These are phyloP conservation scores for Chlamydomonas sp. DNA, from an alignment of 139 green algal species.

Conservation along the genomic window DNA sequence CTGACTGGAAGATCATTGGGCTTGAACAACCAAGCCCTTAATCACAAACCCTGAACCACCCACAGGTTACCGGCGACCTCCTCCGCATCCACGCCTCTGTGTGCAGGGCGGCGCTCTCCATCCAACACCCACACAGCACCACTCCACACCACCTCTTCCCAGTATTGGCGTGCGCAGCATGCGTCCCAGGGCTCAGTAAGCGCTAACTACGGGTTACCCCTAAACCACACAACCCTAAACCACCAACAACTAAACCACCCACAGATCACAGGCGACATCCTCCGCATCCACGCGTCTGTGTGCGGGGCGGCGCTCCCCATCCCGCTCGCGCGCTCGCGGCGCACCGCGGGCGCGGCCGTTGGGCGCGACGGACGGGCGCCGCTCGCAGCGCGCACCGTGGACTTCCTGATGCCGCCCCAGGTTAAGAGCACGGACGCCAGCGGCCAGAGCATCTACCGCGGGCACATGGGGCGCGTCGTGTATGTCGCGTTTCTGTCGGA, in stretches of 20 bases:
- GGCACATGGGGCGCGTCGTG: conserved; percentile 30
- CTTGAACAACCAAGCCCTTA: too few relatives aligned
- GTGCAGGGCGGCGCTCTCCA: conserved; percentile 23
- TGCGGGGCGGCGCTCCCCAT: conserved; percentile 24
- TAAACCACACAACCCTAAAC: too few relatives aligned
- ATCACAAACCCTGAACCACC: too few relatives aligned
- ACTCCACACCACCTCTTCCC: neutral
- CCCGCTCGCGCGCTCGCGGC: conserved; percentile 15
- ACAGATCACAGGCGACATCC: conserved; percentile 37
- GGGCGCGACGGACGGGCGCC: too few relatives aligned
- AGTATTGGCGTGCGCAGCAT: neutral
- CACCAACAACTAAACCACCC: too few relatives aligned
- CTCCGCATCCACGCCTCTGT: conserved; percentile 3
- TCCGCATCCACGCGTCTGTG: conserved; percentile 19
- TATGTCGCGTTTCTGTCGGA: conserved; percentile 39
- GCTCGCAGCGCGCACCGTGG: conserved; percentile 18
- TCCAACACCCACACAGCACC: conserved; percentile 15
- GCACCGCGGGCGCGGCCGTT: too few relatives aligned
- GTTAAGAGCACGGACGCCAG: conserved; percentile 7
- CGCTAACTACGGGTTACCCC: too few relatives aligned
- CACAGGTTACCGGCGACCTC: neutral
- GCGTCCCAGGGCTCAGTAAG: too few relatives aligned
- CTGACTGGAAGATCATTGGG: too few relatives aligned
- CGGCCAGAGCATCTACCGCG: conserved; percentile 32
- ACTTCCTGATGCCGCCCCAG: conserved; percentile 40